phyloP scores from a whole-genome alignment of 2,329 filamentous ascomycete species.

The Penicillium palitans region DNA sequence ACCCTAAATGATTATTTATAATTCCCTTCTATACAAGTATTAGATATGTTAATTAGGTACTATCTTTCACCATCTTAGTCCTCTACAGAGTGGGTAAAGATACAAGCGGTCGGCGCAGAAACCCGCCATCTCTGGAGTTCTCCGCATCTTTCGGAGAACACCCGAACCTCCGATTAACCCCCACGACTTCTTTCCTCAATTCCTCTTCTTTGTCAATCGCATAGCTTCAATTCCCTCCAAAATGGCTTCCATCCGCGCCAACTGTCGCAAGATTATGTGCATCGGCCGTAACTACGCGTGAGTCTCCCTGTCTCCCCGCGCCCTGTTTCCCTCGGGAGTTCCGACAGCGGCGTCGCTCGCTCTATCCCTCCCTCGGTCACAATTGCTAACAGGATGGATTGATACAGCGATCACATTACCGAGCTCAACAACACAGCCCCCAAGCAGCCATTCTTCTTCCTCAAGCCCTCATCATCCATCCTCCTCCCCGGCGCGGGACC shows the following conservation, averaged over 20 bases:
- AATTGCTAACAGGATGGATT: conserved; percentile 8
- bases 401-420: conserved; percentile 77
- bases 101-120: conserved; percentile 15
- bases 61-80: neutral
- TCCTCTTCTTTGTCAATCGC: neutral
- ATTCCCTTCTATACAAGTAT: too few species aligned
- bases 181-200: neutral
- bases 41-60: neutral
- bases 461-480: conserved; percentile 88
- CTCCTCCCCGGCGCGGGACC: conserved; percentile 76
- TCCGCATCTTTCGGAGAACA: conserved; percentile 29
- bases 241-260: conserved; percentile 51
- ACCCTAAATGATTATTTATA: too few species aligned
- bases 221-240: conserved; percentile 36
- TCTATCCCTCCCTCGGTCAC: neutral
- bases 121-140: conserved; percentile 15
- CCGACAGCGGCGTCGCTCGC: neutral
- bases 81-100: conserved; percentile 10
- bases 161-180: conserved; percentile 10
- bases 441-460: conserved; percentile 98
- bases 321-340: neutral
- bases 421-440: conserved; percentile 86
- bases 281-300: conserved; percentile 96
- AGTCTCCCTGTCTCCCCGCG: conserved; percentile 43
- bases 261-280: conserved; percentile 76